Base-by-base conservation (phyloP, 2,329 filamentous ascomycete species). In the Aspergillus niger region DNA sequence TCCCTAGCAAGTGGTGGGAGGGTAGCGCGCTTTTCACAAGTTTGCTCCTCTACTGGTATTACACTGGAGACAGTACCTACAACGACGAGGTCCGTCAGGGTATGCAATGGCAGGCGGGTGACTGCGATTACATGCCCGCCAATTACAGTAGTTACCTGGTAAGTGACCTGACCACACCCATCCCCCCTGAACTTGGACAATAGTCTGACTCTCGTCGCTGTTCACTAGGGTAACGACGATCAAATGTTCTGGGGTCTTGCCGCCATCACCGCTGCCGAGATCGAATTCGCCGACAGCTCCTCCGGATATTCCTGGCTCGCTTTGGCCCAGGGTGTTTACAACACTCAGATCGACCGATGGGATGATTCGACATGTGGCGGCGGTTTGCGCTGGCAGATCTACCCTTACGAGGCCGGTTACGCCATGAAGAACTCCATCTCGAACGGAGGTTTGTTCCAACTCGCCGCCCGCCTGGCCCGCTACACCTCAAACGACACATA, bases 381-480 rank as follows among this genome's bases (percentile, higher is more conserved):
- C 62, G 92, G 91, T 4, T 78, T 95, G 50, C 82, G 86, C 59
- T 94, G 91, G 91, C 91, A 96, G 79, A 92, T 96, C 66, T 93
- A 89, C 73, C 78, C 83, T 1, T 85, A 84, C 68, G 94, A 96
- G 72, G 87, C 87, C 63, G 92, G 91, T 13, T 88, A 92, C 73
- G 83, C 86, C 70, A 95, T 96, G 83, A 95, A 93, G 77, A 94
- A 94, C 78, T 84, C 87, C 15, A 86, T 93, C 67, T 88, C 88
- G 63, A 95, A 95, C 74, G 91, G 90, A 44, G 88, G 87, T n/a
- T 86, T 95, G 72, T 93, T 96, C 75, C 89, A 93, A 69, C 82
- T 96, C 11, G 88, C 89, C 3, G 90, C 91, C 1, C 88, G 91
- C 17, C 82, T 94, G 13, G 89, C 88, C 26, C 85, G 88, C 50